Base-by-base conservation (phyloP, 441 rosid species). In the Gossypium davidsonii region DNA sequence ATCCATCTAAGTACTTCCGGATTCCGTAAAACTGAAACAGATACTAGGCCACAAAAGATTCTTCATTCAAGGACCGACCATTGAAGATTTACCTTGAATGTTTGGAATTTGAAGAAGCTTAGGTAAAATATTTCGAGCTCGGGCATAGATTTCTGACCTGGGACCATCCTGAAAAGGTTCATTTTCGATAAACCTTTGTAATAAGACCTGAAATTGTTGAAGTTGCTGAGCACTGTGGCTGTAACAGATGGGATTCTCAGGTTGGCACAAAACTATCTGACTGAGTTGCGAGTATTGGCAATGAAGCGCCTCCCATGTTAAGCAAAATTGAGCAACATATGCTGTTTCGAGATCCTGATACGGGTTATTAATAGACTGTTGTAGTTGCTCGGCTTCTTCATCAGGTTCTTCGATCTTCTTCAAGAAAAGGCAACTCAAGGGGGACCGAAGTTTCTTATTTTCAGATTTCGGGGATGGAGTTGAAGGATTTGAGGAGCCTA, bases 271-370 rank as follows among this genome's bases (percentile, higher is more conserved):
- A 75, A 92, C 87, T 56, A 87, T 81, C 76, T 87, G 97, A 81
- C 85, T 77, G 68, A 95, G 83, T 75, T 91, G 99, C 21, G 95
- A 84, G 78, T 91, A 93, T 34, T 93, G 99, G 79, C 98, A 91
- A 70, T 95, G 99, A 77, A 95, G 92, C 17, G 96, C 94, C 85
- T 95, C 99, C 99, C 98, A 95, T 25, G 98, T 87, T 79, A 93
- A 85, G 86, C 97, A 93, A 74, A 88, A 78, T 17, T 93, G 99
- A 81, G 93, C 97, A 55, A 95, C 93, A 76, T 95, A 95, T 2
- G 98, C 96, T 55, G 78, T 85, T 78, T 95, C 99, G 53, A 95
- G 81, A 83, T 93, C 97, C 53, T 82, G 90, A 76, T 77, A 89
- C 25, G 91, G 85, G 37, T 87, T 83, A 10, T 69, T 51, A 65